Evolutionary conservation across 1,284 basidiomycete species (phyloP).

Genomic region (Phlebopus sp.): DNA sequence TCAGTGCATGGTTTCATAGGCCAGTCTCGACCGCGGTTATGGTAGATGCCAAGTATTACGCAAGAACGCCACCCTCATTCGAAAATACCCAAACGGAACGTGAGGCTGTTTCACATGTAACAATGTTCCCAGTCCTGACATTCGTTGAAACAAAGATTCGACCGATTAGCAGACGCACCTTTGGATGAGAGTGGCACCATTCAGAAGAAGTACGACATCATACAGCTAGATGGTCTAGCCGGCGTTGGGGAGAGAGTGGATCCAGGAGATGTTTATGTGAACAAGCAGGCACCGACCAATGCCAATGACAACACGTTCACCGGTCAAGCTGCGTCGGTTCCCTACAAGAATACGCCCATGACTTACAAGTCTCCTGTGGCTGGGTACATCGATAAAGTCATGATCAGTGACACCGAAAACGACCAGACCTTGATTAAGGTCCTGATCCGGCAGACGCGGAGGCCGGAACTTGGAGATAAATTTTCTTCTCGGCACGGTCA

Average conservation of each 20-base stretch:
- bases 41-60: conserved; percentile 96
- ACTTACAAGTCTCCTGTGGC: conserved; percentile 91
- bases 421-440: conserved; percentile 99
- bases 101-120: conserved; percentile 44
- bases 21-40: conserved; percentile 95
- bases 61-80: conserved; percentile 91
- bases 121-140: conserved; percentile 8
- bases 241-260: conserved; percentile 94
- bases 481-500: conserved; percentile 98
- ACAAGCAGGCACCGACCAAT: conserved; percentile 94
- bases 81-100: conserved; percentile 97
- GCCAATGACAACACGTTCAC: conserved; percentile 84
- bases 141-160: conserved; percentile 53
- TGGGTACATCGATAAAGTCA: conserved; percentile 95
- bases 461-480: conserved; percentile 97
- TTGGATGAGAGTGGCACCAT: conserved; percentile 76
- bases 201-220: conserved; percentile 86
- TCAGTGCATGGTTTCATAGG: conserved; percentile 42
- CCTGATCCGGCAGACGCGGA: conserved; percentile 94
- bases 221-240: conserved; percentile 90
- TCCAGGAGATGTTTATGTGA: conserved; percentile 93
- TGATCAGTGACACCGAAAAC: conserved; percentile 94
- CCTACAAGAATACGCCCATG: conserved; percentile 89
- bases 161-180: conserved; percentile 92
- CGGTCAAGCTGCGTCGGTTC: conserved; percentile 73